A percentile compares a stretch with the other conserved stretches of the same genome.
Evolutionary conservation across 257 asterid genomes (phyloP).

Genomic region (Salvia hispanica): DNA sequence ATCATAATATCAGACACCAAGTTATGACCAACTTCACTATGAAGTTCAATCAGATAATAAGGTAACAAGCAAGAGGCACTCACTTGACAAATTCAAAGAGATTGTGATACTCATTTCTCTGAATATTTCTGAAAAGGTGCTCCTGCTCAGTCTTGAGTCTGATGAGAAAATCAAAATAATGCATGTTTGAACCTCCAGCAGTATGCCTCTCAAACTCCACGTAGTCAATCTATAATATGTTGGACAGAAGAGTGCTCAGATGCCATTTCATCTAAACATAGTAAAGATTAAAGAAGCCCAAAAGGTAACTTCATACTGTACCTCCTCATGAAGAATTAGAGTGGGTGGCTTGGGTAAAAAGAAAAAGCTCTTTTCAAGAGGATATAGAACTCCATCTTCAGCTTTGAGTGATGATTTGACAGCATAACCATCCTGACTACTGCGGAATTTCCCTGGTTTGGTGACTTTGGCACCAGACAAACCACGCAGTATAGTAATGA

Average conservation of each 20-base stretch:
- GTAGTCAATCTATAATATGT: slow-evolving; percentile 58
- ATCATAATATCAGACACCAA: neutral
- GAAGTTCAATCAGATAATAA: too few relatives aligned
- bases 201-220: slow-evolving; percentile 98
- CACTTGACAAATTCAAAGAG: slow-evolving; percentile 77
- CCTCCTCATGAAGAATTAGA: slow-evolving; percentile 96
- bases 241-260: too few relatives aligned
- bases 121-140: slow-evolving; percentile 96
- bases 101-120: slow-evolving; percentile 81
- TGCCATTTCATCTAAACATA: too few relatives aligned
- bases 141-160: slow-evolving; percentile 90
- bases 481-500: slow-evolving; percentile 74
- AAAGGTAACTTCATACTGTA: slow-evolving; percentile 18
- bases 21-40: too few relatives aligned
- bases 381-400: slow-evolving; percentile 98
- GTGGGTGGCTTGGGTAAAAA: slow-evolving; percentile 98
- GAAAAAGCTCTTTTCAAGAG: slow-evolving; percentile 98
- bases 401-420: slow-evolving; percentile 98
- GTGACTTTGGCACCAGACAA: slow-evolving; percentile 93
- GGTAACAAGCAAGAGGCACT: slow-evolving; percentile 31
- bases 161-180: slow-evolving; percentile 87
- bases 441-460: slow-evolving; percentile 89
- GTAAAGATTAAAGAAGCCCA: too few relatives aligned
- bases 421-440: slow-evolving; percentile 85
- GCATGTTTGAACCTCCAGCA: slow-evolving; percentile 98